Evolutionary conservation across 2,329 filamentous ascomycete species (phyloP).

Genomic region (Cercospora sesami): DNA sequence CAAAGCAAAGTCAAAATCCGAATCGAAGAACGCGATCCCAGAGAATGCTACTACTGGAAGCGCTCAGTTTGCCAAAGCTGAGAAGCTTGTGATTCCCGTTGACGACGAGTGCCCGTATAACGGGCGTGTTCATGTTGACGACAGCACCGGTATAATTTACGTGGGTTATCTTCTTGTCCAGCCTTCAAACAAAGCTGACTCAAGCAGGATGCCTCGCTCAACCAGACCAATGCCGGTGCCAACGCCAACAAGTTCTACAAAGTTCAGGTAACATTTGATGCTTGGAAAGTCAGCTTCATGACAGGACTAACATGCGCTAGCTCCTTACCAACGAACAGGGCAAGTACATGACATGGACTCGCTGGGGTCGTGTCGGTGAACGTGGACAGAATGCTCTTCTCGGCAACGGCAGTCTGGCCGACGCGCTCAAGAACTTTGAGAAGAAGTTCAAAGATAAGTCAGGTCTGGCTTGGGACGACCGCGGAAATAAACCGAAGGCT

Average conservation of each 20-base stretch:
- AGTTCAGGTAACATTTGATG: conserved; percentile 56
- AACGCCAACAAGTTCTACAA: conserved; percentile 87
- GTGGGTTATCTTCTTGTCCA: conserved; percentile 37
- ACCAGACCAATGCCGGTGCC: conserved; percentile 68
- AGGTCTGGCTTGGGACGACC: conserved; percentile 53
- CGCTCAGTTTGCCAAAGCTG: conserved; percentile 47
- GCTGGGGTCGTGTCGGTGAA: conserved; percentile 75
- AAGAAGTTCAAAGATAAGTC: conserved; percentile 61
- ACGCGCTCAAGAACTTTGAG: conserved; percentile 50
- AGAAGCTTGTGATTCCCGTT: conserved; percentile 48
- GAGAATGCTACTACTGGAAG: conserved; percentile 28
- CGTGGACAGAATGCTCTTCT: conserved; percentile 49
- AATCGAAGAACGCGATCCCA: neutral
- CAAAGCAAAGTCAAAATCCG: conserved; percentile 9
- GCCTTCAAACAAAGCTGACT: neutral
- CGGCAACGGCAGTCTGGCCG: conserved; percentile 41
- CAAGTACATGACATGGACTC: conserved; percentile 62
- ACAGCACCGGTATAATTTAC: conserved; percentile 63
- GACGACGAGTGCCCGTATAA: conserved; percentile 47
- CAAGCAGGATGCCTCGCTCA: conserved; percentile 65
- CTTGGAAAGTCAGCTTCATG: conserved; percentile 55
- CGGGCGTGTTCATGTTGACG: conserved; percentile 63
- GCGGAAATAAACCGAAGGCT: conserved; percentile 56
- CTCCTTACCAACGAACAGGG: conserved; percentile 74
- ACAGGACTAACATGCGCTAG: conserved; percentile 47